Evolutionary conservation across 352 stramenopile species (phyloP).

Genomic region (Phytophthora megakarya): DNA sequence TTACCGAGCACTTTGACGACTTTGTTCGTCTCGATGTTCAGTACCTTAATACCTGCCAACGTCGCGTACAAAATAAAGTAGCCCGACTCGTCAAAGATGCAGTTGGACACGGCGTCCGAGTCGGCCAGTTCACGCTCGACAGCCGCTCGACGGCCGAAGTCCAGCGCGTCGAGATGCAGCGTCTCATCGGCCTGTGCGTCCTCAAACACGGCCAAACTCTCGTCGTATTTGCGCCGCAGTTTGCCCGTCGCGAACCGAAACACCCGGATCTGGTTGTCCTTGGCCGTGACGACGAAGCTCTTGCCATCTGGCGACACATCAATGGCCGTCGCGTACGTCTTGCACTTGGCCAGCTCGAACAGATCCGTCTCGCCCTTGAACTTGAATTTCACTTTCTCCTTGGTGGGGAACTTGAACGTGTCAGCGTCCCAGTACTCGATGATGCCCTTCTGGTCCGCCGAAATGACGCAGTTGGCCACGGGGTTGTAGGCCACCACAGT

Average conservation of each 20-base stretch:
- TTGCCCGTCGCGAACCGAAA: constrained; percentile 90
- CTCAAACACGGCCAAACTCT: constrained; percentile 90
- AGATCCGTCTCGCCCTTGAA: constrained; percentile 98
- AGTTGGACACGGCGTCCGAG: constrained; percentile 69
- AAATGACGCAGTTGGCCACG: constrained; percentile 90
- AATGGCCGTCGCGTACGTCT: constrained; percentile 86
- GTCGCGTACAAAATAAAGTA: constrained; percentile 96
- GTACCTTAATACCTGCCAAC: constrained; percentile 96
- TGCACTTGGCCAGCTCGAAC: constrained; percentile 94
- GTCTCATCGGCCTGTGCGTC: constrained; percentile 74
- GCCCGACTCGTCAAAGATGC: constrained; percentile 96
- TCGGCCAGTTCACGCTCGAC: constrained; percentile 84
- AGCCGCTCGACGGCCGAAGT: constrained; percentile 86
- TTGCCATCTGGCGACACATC: constrained; percentile 69
- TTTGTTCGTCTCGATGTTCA: constrained; percentile 95
- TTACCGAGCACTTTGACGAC: constrained; percentile 93
- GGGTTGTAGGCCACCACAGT: constrained; percentile 89
- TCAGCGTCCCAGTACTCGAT: constrained; percentile 94
- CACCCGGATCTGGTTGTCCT: constrained; percentile 91
- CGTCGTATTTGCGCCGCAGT: constrained; percentile 88
- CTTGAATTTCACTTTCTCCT: constrained; percentile 67
- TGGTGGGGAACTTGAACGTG: constrained; percentile 57
- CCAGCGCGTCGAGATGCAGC: constrained; percentile 85
- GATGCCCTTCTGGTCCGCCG: constrained; percentile 90
- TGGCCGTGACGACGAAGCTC: constrained; percentile 84